phyloP scores from a whole-genome alignment of 2,329 filamentous ascomycete species.

The Aspergillus novofumigatus region DNA sequence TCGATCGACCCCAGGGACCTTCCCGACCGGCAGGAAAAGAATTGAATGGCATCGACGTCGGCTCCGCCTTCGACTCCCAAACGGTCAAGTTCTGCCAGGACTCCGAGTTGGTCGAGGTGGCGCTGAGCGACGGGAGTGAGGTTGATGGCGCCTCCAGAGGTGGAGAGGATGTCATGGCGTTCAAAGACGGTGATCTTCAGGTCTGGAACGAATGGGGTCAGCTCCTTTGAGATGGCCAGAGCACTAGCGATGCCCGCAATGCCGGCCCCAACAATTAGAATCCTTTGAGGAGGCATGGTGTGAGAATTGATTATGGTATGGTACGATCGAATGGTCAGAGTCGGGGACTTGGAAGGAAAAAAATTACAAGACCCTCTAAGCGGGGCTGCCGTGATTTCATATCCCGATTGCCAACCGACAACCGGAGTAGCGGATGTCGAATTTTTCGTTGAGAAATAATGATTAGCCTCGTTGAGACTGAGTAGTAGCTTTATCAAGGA shows the following conservation, averaged over 20 bases:
- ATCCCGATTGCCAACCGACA: background rate
- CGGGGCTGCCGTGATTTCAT: background rate
- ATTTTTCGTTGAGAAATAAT: background rate
- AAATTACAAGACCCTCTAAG: background rate
- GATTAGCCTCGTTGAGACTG: background rate
- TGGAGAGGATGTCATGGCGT: constrained; percentile 38
- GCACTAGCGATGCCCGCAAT: constrained; percentile 34
- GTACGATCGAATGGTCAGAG: background rate
- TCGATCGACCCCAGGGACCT: constrained; percentile 35
- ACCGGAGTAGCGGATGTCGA: background rate
- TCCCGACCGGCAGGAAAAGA: constrained; percentile 40
- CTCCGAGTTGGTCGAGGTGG: constrained; percentile 40
- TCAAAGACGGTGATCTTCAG: constrained; percentile 39
- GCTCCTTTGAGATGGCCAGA: constrained; percentile 29
- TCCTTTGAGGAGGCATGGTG: constrained; percentile 17
- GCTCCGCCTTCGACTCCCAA: constrained; percentile 37
- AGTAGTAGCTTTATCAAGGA: background rate
- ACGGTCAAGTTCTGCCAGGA: constrained; percentile 35
- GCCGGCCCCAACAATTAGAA: constrained; percentile 32
- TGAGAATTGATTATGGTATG: background rate
- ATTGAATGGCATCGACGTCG: constrained; percentile 39
- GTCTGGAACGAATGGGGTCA: constrained; percentile 29
- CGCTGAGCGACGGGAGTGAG: constrained; percentile 43
- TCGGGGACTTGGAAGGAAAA: background rate
- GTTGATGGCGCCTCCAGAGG: constrained; percentile 43